Conservation (phyloP, 306 rosid genomes). For the Benincasa hispida region DNA sequence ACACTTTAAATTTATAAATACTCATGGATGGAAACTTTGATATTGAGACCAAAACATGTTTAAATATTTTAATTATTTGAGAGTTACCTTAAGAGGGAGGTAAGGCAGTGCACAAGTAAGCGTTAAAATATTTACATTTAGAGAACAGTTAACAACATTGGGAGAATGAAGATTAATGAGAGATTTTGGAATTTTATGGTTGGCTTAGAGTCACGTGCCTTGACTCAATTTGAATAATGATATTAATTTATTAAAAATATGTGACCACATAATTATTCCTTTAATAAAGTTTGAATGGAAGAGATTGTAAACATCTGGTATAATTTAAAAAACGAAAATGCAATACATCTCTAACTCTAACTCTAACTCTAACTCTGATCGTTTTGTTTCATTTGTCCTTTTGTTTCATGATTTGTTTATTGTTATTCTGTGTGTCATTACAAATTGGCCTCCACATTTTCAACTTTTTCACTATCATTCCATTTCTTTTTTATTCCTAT, state of each 20-base stretch:
- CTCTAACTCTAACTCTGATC: too few species aligned
- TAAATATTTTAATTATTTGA: too few species aligned
- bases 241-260: not conserved
- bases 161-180: not conserved
- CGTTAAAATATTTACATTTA: not conserved
- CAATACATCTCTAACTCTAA: not conserved
- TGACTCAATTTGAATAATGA: not conserved
- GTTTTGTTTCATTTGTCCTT: not conserved
- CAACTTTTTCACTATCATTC: not conserved
- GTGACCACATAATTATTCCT: not conserved
- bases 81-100: not conserved
- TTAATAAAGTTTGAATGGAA: too few species aligned
- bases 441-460: not conserved
- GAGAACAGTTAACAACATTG: not conserved
- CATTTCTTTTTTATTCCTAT: not conserved
- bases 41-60: too few species aligned
- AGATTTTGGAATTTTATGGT: not conserved
- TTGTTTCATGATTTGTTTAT: not conserved
- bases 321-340: not conserved
- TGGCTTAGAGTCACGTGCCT: slow-evolving; percentile 1
- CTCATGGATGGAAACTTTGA: too few species aligned
- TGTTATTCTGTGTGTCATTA: not conserved
- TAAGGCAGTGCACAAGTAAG: not conserved
- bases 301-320: not conserved
- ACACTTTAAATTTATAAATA: too few species aligned